Evolutionary conservation across 106 monocot species (phyloP), one percentile per base, ranked within the genome.

Genomic region (Dendrobium catenatum): DNA sequence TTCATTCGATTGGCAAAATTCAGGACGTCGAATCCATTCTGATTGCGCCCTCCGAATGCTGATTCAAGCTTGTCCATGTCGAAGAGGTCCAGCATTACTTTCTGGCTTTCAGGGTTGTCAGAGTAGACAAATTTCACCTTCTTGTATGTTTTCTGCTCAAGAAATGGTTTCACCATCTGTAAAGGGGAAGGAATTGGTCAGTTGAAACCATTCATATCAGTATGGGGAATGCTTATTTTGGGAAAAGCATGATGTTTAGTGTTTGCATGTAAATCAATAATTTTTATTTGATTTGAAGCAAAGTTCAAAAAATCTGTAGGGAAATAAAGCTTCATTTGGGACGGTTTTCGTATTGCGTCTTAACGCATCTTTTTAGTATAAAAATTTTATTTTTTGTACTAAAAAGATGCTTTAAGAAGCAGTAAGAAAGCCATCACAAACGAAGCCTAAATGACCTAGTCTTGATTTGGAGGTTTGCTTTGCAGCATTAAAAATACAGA

Each of bases 81-180:
- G 10, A 91, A 86, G 19, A 85, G 75, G 3, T 91, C 83, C 2
- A 80, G 37, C 84, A 91, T 91, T 61, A 88, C 79, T 77, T 86
- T 91, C 78, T 85, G 84, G 83, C 83, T 85, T 1, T 86, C 85
- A 2, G 10, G 22, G 9, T 88, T 68, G 43, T 83, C 83, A 4
- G 91, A 91, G 66, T 83, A 91, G 6, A 88, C 88, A 85, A 88
- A 88, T 22, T 79, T 85, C 75, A 91, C 86, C 78, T 91, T 91
- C 68, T 86, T 85, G 81, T 85, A 86, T 70, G 91, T 88, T 73
- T 87, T 85, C 24, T 70, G 77, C 74, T 91, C 88, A 47, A 91
- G 68, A 82, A 91, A 91, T 2, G 88, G 86, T 85, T 86, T 91
- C 79, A 88, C 88, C 40, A 91, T 41, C 91, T 91, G 85, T 72